These are phyloP conservation scores for Cylindrotheca closterium DNA, from an alignment of 108 stramenopile genomes.

Conservation along the genomic window DNA sequence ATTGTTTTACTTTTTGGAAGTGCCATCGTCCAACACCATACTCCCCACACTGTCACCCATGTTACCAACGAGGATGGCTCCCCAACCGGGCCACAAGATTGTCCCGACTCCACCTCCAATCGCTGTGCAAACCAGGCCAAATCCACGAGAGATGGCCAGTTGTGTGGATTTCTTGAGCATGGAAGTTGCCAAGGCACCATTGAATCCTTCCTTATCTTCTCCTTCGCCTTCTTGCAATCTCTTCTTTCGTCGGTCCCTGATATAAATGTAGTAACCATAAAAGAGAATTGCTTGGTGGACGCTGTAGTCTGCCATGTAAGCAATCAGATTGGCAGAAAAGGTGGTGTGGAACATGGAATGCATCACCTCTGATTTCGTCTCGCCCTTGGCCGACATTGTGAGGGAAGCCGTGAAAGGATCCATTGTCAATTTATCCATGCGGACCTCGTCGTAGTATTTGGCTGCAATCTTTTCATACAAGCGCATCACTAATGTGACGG, in stretches of 20 bases:
- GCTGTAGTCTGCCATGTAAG: slow-evolving; percentile 54
- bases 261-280: slow-evolving; percentile 53
- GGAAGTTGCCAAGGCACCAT: slow-evolving; percentile 22
- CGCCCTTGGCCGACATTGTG: slow-evolving; percentile 5
- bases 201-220: slow-evolving; percentile 11
- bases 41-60: slow-evolving; percentile 39
- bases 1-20: slow-evolving; percentile 7
- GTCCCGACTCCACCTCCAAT: slow-evolving; percentile 48
- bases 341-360: slow-evolving; percentile 36
- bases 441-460: slow-evolving; percentile 7
- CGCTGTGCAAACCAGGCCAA: slow-evolving; percentile 32
- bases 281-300: slow-evolving; percentile 53
- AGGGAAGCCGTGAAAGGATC: slow-evolving; percentile 44
- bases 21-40: slow-evolving; percentile 35
- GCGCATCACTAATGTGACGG: slow-evolving; percentile 42
- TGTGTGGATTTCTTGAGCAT: slow-evolving; percentile 31
- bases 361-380: slow-evolving; percentile 11
- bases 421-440: slow-evolving; percentile 48
- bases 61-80: slow-evolving; percentile 35
- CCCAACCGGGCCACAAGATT: slow-evolving; percentile 47
- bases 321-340: slow-evolving; percentile 48
- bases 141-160: slow-evolving; percentile 29
- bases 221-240: neutral
- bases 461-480: slow-evolving; percentile 44
- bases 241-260: slow-evolving; percentile 20